Evolutionary conservation across 1,139 yeast species (phyloP).

Genomic region (Taphrina communis): DNA sequence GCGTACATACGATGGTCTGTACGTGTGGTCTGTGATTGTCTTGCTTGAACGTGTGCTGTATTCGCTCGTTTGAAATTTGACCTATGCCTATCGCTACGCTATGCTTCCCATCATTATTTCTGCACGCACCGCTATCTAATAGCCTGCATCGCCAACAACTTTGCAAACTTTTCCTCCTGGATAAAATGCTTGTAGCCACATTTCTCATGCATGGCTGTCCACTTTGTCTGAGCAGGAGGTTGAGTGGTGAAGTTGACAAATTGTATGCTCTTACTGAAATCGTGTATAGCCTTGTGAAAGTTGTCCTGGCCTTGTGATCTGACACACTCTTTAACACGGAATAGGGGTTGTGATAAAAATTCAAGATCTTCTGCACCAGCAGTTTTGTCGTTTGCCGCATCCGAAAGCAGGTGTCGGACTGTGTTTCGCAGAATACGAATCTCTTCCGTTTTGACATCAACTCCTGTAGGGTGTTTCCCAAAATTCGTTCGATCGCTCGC

Average conservation of each 20-base stretch:
- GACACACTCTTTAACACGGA: not conserved
- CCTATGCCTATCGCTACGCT: too few relatives aligned
- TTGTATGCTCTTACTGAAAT: not conserved
- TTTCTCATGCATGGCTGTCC: not conserved
- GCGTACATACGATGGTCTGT: too few relatives aligned
- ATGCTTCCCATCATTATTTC: too few relatives aligned
- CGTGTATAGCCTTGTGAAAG: not conserved
- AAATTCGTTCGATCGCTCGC: not conserved
- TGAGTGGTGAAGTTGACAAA: not conserved
- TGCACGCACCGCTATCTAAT: not conserved
- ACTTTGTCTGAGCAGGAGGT: not conserved
- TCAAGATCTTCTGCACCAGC: not conserved
- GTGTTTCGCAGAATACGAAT: conserved; percentile 4
- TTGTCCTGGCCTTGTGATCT: not conserved
- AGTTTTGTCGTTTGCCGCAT: not conserved
- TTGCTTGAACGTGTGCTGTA: too few relatives aligned
- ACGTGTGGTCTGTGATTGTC: too few relatives aligned
- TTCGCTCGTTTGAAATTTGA: too few relatives aligned
- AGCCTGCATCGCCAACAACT: not conserved
- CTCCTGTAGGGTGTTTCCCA: not conserved
- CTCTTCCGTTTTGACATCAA: conserved; percentile 1
- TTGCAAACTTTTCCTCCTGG: conserved; percentile 19
- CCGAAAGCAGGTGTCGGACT: not conserved
- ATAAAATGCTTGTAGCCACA: not conserved
- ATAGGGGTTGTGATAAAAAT: not conserved